Evolutionary conservation across 164 flowering plant species (phyloP), one percentile per base, ranked within the genome.

Genomic region (Houttuynia cordata): DNA sequence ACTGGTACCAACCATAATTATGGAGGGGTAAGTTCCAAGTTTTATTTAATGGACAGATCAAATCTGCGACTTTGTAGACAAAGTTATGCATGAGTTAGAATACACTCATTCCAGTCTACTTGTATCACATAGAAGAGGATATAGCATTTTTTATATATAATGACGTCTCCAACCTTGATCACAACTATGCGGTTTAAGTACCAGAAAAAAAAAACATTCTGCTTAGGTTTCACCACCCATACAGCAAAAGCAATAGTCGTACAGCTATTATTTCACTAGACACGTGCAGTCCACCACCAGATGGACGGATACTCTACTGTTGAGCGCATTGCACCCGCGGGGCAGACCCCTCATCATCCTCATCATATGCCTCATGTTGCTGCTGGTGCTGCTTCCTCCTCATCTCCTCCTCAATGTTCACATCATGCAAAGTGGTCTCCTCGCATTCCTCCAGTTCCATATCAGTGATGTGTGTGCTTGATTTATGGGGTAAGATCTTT

Each of bases 251-350:
- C 37, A 30, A 30, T 30, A 30, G 37, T 30, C 2, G 37, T 30
- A 30, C 6, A 30, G 37, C n/a, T n/a, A n/a, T n/a, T n/a, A n/a
- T n/a, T n/a, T n/a, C n/a, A n/a, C n/a, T n/a, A n/a, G n/a, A n/a
- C n/a, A n/a, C n/a, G n/a, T n/a, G n/a, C 37, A 30, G 37, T 30
- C 37, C 37, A 30, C 37, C 6, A 6, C 4, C 37, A 30, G 37
- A 30, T 30, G 6, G 37, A 30, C 37, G 37, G 56, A 42, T 45
- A 45, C 45, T 51, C 60, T 70, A 83, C 56, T 85, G 92, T 70
- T 85, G 92, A 30, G 83, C 86, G 71, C 92, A 85, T 62, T 79
- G 88, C 61, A 86, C 80, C 12, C 86, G 70, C 0, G 73, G 81
- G 64, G 59, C 66, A 20, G 69, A 23, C 7, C 68, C 60, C 40